Base-by-base conservation (phyloP, 805 yeast genomes). In the Wickerhamomyces bisporus region DNA sequence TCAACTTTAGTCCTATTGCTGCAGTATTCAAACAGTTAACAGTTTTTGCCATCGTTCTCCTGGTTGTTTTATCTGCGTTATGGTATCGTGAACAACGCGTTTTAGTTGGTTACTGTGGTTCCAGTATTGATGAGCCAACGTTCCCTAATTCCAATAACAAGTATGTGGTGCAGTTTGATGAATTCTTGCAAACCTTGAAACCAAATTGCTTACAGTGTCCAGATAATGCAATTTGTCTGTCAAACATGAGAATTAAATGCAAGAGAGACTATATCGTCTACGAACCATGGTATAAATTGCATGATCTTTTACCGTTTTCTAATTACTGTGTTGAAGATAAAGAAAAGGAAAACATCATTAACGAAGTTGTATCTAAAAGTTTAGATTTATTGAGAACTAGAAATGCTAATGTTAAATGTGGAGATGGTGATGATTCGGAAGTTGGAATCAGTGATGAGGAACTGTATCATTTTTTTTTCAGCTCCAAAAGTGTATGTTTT, bases 191-290 rank as follows among this genome's bases (percentile, higher is more conserved):
- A 34, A 40, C 53, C 0, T 55, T 71, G 35, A 70, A 71, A 34
- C 94, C 95, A 3, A 32, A 48, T 1, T 91, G 98, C 62, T 62
- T 73, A 4, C 74, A 74, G 19, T 91, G 98, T 55, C 97, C 98
- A 2, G 73, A 69, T 4, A 80, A 89, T 61, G 93, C 89, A 0
- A 66, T 75, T 27, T 91, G 98, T 61, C 77, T 70, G 45, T 75
- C 77, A 18, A 56, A 69, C 32, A 65, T 83, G 49, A 65, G 70
- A 36, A 52, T 85, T 8, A 77, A 72, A 40, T 91, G 98, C 60
- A 79, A 75, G 48, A 79, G 78, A 32, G 95, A 81, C 40, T 84
- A 66, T 53, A 57, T 74, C 32, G 68, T 65, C 26, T 52, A 53
- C 28, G 65, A 71, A 36, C 80, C 81, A 13, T 72, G 79, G 71